Evolutionary conservation across 225 moss, liverwort and hornwort genomes (phyloP).

Genomic region (Ulota crispa): DNA sequence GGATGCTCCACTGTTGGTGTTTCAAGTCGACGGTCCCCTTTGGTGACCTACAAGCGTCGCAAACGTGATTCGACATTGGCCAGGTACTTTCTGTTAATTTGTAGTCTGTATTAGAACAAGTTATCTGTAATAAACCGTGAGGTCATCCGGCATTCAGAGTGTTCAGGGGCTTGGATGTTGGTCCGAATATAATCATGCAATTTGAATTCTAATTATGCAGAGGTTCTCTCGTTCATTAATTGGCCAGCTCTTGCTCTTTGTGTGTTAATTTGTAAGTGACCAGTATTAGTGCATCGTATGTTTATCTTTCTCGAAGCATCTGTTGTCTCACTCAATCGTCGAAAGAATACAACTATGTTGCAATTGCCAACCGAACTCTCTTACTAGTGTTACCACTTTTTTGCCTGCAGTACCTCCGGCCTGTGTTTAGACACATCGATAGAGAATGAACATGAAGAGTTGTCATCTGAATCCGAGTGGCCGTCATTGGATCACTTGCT

Average conservation of each 20-base stretch:
- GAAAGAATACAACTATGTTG: neutral
- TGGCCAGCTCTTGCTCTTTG: neutral
- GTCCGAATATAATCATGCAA: neutral
- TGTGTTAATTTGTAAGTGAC: neutral
- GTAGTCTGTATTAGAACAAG: neutral
- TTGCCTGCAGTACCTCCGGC: conserved; percentile 12
- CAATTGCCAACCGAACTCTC: neutral
- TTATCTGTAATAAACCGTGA: neutral
- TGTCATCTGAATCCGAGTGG: neutral
- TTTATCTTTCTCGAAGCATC: neutral
- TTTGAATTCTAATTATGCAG: neutral
- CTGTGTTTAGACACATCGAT: neutral
- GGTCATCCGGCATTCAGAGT: neutral
- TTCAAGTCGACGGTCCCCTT: conserved; percentile 11
- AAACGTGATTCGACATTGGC: conserved; percentile 25
- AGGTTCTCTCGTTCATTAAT: neutral
- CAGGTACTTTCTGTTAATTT: conserved; percentile 21
- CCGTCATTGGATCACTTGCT: conserved; percentile 10
- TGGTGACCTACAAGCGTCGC: conserved; percentile 58
- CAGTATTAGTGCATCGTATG: neutral
- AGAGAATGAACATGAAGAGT: conserved; percentile 11
- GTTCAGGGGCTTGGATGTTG: neutral
- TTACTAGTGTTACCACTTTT: neutral
- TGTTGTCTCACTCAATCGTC: neutral
- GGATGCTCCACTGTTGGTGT: conserved; percentile 27